Conservation (phyloP, 345 rosid species). For the Populus alba region DNA sequence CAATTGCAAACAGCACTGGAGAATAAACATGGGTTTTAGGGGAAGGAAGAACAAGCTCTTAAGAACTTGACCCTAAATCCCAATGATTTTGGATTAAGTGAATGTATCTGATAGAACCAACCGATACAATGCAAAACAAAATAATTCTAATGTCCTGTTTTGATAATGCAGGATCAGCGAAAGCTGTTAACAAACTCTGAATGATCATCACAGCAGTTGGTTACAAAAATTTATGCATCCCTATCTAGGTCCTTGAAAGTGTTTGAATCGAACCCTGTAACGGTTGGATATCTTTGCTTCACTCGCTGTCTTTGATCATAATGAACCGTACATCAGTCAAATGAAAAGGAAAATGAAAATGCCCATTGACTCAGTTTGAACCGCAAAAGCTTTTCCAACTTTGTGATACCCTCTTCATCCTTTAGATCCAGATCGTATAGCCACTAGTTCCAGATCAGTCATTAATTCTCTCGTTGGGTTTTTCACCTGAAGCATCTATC, state of each 20-base stretch:
- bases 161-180: too few relatives aligned
- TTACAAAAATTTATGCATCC: neutral
- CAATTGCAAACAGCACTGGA: too few relatives aligned
- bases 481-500: slow-evolving; percentile 32
- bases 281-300: neutral
- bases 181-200: too few relatives aligned
- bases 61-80: too few relatives aligned
- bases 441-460: slow-evolving; percentile 4
- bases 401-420: neutral
- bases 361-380: neutral
- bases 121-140: too few relatives aligned
- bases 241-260: neutral
- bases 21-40: too few relatives aligned
- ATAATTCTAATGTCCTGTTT: too few relatives aligned
- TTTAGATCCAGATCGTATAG: neutral
- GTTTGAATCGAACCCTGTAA: neutral
- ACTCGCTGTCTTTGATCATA: neutral
- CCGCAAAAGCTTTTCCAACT: neutral
- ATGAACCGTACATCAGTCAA: neutral
- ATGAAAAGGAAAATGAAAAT: neutral
- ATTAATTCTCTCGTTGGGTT: slow-evolving; percentile 17
- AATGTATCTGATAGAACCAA: too few relatives aligned
- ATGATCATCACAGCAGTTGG: neutral
- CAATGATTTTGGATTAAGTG: too few relatives aligned
- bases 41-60: too few relatives aligned